Conservation (phyloP, 1,139 yeast species). For the Trichomonascaceae sp. region DNA sequence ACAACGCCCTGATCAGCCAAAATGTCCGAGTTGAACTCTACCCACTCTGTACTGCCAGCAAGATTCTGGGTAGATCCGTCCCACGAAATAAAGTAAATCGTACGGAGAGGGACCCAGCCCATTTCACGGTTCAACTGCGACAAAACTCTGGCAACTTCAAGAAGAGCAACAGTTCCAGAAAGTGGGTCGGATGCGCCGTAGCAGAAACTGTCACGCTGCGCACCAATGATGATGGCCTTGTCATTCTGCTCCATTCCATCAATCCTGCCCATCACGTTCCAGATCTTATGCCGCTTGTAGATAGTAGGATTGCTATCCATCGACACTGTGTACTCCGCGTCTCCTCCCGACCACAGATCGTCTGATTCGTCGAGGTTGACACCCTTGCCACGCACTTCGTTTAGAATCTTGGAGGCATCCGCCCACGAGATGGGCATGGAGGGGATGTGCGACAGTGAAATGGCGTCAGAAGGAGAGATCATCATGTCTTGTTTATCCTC, state of each 20-base stretch:
- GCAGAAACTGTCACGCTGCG: slow-evolving; percentile 69
- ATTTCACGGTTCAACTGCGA: slow-evolving; percentile 51
- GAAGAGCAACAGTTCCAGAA: slow-evolving; percentile 62
- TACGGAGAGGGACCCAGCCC: slow-evolving; percentile 76
- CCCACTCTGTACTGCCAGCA: slow-evolving; percentile 79
- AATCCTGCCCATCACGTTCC: slow-evolving; percentile 72
- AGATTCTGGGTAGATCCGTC: slow-evolving; percentile 73
- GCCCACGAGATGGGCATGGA: slow-evolving; percentile 62
- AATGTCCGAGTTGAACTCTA: slow-evolving; percentile 42
- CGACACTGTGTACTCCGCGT: slow-evolving; percentile 26
- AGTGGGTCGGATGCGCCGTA: slow-evolving; percentile 62
- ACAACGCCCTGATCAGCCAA: slow-evolving; percentile 52
- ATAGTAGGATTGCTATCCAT: slow-evolving; percentile 36
- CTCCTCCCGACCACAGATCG: slow-evolving; percentile 34
- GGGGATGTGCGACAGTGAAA: slow-evolving; percentile 56
- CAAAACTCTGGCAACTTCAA: slow-evolving; percentile 61
- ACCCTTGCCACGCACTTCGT: slow-evolving; percentile 38
- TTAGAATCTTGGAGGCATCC: slow-evolving; percentile 45
- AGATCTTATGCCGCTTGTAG: slow-evolving; percentile 51
- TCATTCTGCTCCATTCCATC: slow-evolving; percentile 71
- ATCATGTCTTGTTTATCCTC: slow-evolving; percentile 11
- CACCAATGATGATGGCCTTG: slow-evolving; percentile 67
- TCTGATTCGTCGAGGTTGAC: slow-evolving; percentile 23
- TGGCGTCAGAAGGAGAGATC: slow-evolving; percentile 35
- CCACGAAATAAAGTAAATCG: slow-evolving; percentile 74